Evolutionary conservation across 345 rosid species (phyloP), one percentile per base, ranked within the genome.

Genomic region (Trapa bicornis): DNA sequence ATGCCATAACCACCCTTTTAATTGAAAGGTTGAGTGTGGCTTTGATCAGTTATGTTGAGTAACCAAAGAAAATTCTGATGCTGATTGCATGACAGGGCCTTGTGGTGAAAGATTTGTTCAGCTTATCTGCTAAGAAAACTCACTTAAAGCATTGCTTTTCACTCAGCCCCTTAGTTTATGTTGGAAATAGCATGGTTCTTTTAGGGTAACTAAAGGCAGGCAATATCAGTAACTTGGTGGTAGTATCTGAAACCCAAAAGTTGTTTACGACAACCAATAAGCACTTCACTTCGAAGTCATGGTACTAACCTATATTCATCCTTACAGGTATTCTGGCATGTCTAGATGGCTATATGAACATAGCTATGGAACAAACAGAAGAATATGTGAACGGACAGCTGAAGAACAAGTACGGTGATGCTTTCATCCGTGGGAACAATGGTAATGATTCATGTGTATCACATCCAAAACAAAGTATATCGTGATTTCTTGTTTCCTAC

Each of bases 361-460:
- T 94, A 64, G 99, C 99, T 5, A 94, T 94, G 99, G 99, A 89
- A 71, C 97, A 91, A 75, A 94, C 96, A 0, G 97, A 94, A 64
- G 97, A 94, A 75, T 87, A 94, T 15, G 95, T 91, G 2, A 91
- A 94, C 60, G 97, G 99, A 4, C 97, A 94, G 79, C 79, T 91
- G 61, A 94, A 94, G 75, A 91, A 94, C 64, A 94, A 94, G 73
- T 89, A 94, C 8, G 99, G 96, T 0, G 99, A 94, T 53, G 97
- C 99, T 68, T 90, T 94, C 66, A 94, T 91, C 65, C 95, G 97
- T 54, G 99, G 97, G 70, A 94, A 94, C 72, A 94, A 94, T 3
- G 99, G 91, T 86, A 80, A 66, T 5, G 42, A 10, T 8, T 29
- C 16, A 2, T 8, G 14, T 0, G 22, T 58, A 10, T 11, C 38